phyloP scores from a whole-genome alignment of 371 early-diverging fungal species.

The Capillidium rhysosporum region DNA sequence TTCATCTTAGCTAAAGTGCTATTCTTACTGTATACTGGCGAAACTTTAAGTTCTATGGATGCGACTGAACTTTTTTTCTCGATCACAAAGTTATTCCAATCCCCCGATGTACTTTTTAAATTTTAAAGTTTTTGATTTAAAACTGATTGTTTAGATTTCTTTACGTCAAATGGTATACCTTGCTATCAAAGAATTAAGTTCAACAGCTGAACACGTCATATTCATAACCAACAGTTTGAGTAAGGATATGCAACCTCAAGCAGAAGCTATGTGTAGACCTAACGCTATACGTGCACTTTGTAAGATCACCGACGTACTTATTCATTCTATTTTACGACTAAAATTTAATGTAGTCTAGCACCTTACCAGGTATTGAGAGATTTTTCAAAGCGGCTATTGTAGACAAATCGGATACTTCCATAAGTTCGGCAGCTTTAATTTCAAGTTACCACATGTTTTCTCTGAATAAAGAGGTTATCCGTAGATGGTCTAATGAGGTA shows the following conservation, averaged over 20 bases:
- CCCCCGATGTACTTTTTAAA: slow-evolving; percentile 58
- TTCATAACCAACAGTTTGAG: slow-evolving; percentile 91
- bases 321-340: not conserved
- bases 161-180: slow-evolving; percentile 93
- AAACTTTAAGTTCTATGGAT: slow-evolving; percentile 71
- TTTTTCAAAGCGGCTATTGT: slow-evolving; percentile 94
- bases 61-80: slow-evolving; percentile 95
- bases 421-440: slow-evolving; percentile 84
- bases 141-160: slow-evolving; percentile 27
- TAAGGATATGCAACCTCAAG: slow-evolving; percentile 90
- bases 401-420: slow-evolving; percentile 66
- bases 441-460: slow-evolving; percentile 73
- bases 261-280: slow-evolving; percentile 74
- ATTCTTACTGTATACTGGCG: slow-evolving; percentile 76
- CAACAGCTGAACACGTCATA: slow-evolving; percentile 85
- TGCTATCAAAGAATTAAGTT: slow-evolving; percentile 87
- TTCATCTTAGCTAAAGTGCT: slow-evolving; percentile 79
- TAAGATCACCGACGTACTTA: slow-evolving; percentile 78
- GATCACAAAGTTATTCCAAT: slow-evolving; percentile 92
- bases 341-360: slow-evolving; percentile 44
- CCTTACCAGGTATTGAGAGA: slow-evolving; percentile 88
- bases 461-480: slow-evolving; percentile 25
- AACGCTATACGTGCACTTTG: slow-evolving; percentile 91
- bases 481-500: slow-evolving; percentile 24
- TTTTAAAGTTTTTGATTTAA: not conserved